phyloP scores from a whole-genome alignment of 495 filamentous ascomycete genomes.

The Xylaria curta region DNA sequence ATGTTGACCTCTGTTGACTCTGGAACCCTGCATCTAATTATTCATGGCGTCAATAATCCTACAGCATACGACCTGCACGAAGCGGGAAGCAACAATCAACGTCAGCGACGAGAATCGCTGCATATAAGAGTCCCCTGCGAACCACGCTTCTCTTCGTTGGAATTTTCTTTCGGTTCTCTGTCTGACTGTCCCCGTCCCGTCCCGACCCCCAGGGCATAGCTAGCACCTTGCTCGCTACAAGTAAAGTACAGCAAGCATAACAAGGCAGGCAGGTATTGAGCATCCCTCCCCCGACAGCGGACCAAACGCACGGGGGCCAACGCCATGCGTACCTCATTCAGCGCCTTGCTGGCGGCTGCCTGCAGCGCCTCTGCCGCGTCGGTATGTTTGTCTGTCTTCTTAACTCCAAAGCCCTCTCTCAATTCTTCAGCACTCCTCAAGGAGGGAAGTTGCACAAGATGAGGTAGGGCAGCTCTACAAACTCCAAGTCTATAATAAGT shows the following conservation, averaged over 20 bases:
- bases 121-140: slow-evolving; percentile 9
- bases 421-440: neutral
- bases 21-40: slow-evolving; percentile 15
- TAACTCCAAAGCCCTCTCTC: neutral
- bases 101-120: neutral
- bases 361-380: slow-evolving; percentile 20
- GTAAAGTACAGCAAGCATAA: too few relatives aligned
- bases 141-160: neutral
- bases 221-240: neutral
- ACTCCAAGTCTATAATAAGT: too few relatives aligned
- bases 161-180: neutral
- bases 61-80: slow-evolving; percentile 5
- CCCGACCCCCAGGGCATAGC: slow-evolving; percentile 4
- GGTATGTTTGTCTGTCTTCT: slow-evolving; percentile 20
- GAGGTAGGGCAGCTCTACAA: neutral
- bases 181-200: slow-evolving; percentile 5
- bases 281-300: neutral
- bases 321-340: slow-evolving; percentile 25
- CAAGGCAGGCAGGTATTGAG: neutral
- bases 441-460: neutral
- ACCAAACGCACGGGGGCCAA: slow-evolving; percentile 1
- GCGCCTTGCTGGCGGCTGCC: slow-evolving; percentile 22
- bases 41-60: neutral
- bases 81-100: slow-evolving; percentile 1
- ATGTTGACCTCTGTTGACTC: slow-evolving; percentile 6